Percentiles rank a stretch among this genome's conserved stretches.
Evolutionary conservation across 148 eudicot genomes (phyloP).

Genomic region (Chenopodium album): DNA sequence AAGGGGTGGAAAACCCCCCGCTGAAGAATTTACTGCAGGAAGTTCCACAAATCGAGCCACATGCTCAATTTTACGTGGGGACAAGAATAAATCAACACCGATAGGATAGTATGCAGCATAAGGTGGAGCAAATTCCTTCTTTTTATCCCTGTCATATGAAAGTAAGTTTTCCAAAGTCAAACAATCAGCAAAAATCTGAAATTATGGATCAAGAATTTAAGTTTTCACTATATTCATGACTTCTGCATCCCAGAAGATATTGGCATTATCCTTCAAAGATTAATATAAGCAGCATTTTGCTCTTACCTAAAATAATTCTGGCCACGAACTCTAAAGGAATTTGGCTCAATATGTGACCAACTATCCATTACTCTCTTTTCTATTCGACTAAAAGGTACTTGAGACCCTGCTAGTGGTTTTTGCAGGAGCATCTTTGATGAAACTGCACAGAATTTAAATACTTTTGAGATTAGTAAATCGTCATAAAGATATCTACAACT

Average conservation of each 20-base stretch:
- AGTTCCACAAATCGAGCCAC: constrained; percentile 86
- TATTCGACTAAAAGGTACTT: constrained; percentile 79
- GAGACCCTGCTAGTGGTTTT: constrained; percentile 92
- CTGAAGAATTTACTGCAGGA: constrained; percentile 51
- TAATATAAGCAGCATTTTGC: background rate
- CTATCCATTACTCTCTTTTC: constrained; percentile 77
- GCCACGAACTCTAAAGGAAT: constrained; percentile 77
- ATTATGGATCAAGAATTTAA: background rate
- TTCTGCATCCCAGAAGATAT: background rate
- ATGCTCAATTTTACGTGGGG: constrained; percentile 82
- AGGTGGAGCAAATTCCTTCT: constrained; percentile 78
- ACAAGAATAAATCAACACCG: constrained; percentile 85
- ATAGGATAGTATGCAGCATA: constrained; percentile 83
- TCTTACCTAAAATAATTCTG: constrained; percentile 71
- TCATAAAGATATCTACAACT: background rate
- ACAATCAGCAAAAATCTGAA: constrained; percentile 12
- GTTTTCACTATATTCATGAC: no score
- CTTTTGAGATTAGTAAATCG: background rate
- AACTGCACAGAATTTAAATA: constrained; percentile 42
- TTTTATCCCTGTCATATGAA: constrained; percentile 70
- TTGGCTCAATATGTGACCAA: constrained; percentile 80
- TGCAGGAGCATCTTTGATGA: constrained; percentile 75
- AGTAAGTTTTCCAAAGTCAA: constrained; percentile 6
- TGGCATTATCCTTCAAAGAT: background rate
- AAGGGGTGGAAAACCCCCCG: constrained; percentile 71